These are phyloP conservation scores for Thielaviopsis cerberus DNA, from an alignment of 2,329 filamentous ascomycete genomes.

Conservation along the genomic window DNA sequence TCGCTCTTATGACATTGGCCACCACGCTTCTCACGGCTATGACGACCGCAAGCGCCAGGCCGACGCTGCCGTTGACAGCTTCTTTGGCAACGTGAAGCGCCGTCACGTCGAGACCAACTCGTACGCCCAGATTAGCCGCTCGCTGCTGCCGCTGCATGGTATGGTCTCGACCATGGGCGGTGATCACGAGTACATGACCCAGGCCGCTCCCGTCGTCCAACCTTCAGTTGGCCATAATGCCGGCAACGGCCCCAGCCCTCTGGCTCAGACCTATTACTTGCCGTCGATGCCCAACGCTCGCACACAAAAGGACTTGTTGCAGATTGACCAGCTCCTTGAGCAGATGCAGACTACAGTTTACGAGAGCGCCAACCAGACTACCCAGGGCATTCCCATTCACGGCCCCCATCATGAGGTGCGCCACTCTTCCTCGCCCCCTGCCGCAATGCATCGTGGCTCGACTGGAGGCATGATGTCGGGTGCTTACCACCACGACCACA, in stretches of 20 bases:
- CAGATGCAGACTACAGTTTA: conserved; percentile 94
- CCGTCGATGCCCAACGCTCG: conserved; percentile 73
- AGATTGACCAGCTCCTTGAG: conserved; percentile 86
- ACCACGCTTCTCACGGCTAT: conserved; percentile 23
- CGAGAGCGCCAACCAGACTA: conserved; percentile 70
- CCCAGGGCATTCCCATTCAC: conserved; percentile 59
- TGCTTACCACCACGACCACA: conserved; percentile 14
- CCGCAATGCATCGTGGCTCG: conserved; percentile 20
- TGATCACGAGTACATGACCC: conserved; percentile 36
- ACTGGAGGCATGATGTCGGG: conserved; percentile 15
- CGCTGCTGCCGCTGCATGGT: conserved; percentile 63
- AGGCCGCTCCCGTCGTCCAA: conserved; percentile 23
- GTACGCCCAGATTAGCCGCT: conserved; percentile 82
- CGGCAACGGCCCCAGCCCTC: conserved; percentile 32
- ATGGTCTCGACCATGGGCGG: conserved; percentile 44
- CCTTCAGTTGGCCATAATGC: conserved; percentile 35
- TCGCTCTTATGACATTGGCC: conserved; percentile 12
- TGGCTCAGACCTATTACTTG: conserved; percentile 60
- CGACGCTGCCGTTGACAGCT: conserved; percentile 67
- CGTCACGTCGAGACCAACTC: conserved; percentile 73
- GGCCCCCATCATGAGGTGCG: conserved; percentile 48
- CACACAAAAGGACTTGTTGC: conserved; percentile 82
- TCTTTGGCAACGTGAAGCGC: conserved; percentile 84
- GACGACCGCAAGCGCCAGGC: conserved; percentile 69
- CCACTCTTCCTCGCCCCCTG: conserved; percentile 34